A percentile compares a stretch with the other conserved stretches of the same genome.
Conservation (phyloP, 257 asterid species). For the Hygrophila difformis region DNA sequence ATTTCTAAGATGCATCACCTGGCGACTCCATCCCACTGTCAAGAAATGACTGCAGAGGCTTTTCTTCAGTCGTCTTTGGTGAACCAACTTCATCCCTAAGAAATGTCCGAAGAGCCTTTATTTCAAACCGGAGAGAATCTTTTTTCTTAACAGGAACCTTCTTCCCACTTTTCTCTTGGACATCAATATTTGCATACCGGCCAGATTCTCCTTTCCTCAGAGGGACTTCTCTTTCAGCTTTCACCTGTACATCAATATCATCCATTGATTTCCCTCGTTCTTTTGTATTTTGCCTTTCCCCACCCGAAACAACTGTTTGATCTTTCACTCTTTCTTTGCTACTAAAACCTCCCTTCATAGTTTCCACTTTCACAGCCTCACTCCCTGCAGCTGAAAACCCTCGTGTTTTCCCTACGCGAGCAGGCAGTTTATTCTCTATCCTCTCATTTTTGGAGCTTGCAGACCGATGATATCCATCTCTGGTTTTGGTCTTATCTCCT, state of each 20-base stretch:
- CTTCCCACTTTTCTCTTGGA: too few relatives aligned
- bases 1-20: slow-evolving; percentile 28
- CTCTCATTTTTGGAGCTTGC: slow-evolving; percentile 35
- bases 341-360: slow-evolving; percentile 17
- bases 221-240: background rate
- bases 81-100: slow-evolving; percentile 7
- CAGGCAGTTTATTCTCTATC: slow-evolving; percentile 17
- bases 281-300: slow-evolving; percentile 7
- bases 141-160: too few relatives aligned
- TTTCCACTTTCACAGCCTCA: slow-evolving; percentile 13
- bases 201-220: slow-evolving; percentile 16
- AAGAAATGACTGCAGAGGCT: slow-evolving; percentile 24
- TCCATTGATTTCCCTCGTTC: slow-evolving; percentile 19
- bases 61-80: slow-evolving; percentile 7
- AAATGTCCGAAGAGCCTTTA: slow-evolving; percentile 1
- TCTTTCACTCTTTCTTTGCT: slow-evolving; percentile 16
- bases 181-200: too few relatives aligned
- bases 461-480: slow-evolving; percentile 19
- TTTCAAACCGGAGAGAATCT: slow-evolving; percentile 19
- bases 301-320: slow-evolving; percentile 11
- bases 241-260: slow-evolving; percentile 14
- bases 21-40: slow-evolving; percentile 19
- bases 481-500: slow-evolving; percentile 21
- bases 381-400: slow-evolving; percentile 9
- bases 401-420: background rate